Conservation (phyloP, 495 filamentous ascomycete species). For the Penicillium soppii region DNA sequence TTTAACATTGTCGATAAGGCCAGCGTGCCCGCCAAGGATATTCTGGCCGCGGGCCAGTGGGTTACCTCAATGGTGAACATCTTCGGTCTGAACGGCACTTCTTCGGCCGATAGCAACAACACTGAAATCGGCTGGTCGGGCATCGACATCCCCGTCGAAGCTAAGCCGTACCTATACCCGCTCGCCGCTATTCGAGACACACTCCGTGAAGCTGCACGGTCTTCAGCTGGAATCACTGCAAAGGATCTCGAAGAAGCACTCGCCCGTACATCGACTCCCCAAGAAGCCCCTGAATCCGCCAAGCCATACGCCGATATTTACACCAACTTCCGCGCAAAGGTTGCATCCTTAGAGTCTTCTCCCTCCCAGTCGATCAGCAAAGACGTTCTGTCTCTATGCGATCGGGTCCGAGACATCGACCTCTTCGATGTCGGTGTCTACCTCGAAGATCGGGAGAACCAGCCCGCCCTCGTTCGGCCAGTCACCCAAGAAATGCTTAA, state of each 20-base stretch:
- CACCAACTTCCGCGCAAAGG: conserved; percentile 36
- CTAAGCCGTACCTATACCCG: conserved; percentile 63
- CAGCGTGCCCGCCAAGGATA: conserved; percentile 48
- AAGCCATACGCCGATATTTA: conserved; percentile 40
- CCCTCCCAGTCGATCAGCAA: conserved; percentile 47
- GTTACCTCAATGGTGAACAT: conserved; percentile 80
- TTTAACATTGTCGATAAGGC: conserved; percentile 68
- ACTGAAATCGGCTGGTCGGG: conserved; percentile 81
- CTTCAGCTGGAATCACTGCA: conserved; percentile 31
- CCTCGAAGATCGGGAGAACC: conserved; percentile 77
- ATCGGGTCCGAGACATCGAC: conserved; percentile 74
- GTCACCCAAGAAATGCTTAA: conserved; percentile 69
- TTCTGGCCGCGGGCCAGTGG: conserved; percentile 69
- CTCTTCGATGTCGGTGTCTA: conserved; percentile 80
- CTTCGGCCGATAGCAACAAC: conserved; percentile 53
- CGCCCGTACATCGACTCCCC: conserved; percentile 16
- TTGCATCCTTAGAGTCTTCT: conserved; percentile 48
- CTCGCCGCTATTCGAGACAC: conserved; percentile 67
- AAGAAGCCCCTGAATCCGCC: conserved; percentile 26
- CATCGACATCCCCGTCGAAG: conserved; percentile 58
- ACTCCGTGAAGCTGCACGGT: conserved; percentile 57
- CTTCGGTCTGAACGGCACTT: conserved; percentile 73
- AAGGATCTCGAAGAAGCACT: conserved; percentile 35
- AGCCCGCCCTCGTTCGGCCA: conserved; percentile 80
- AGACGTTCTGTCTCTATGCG: conserved; percentile 69